phyloP scores from a whole-genome alignment of 352 stramenopile species.

The Globisporangium radiosum region DNA sequence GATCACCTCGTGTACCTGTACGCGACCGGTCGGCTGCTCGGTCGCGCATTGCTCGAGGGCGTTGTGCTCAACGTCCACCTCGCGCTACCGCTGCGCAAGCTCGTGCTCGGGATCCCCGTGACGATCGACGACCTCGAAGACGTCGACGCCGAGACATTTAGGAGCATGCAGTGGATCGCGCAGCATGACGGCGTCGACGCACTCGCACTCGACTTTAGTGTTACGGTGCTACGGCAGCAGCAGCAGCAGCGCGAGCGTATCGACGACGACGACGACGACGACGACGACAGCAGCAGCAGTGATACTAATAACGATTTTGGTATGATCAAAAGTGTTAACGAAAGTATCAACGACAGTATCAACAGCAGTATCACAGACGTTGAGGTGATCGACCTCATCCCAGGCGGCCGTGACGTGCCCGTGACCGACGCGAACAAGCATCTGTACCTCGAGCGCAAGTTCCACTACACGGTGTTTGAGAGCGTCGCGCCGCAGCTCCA shows the following conservation, averaged over 20 bases:
- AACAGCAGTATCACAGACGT: not conserved
- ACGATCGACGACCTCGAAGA: slow-evolving; percentile 92
- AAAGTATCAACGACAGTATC: not conserved
- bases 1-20: slow-evolving; percentile 70
- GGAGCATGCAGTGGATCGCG: slow-evolving; percentile 61
- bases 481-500: slow-evolving; percentile 87
- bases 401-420: slow-evolving; percentile 53
- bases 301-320: not conserved
- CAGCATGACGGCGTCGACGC: slow-evolving; percentile 48
- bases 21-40: slow-evolving; percentile 44
- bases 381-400: slow-evolving; percentile 49
- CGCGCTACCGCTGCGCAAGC: slow-evolving; percentile 94
- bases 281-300: slow-evolving; percentile 2
- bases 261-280: not conserved
- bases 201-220: slow-evolving; percentile 58
- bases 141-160: slow-evolving; percentile 53
- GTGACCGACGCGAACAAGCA: slow-evolving; percentile 95
- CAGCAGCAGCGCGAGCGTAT: too few species aligned
- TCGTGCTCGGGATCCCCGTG: slow-evolving; percentile 93
- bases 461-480: slow-evolving; percentile 93
- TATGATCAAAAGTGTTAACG: not conserved
- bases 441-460: slow-evolving; percentile 89
- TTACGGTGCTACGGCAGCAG: slow-evolving; percentile 18
- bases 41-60: slow-evolving; percentile 75
- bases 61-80: slow-evolving; percentile 94